Conservation (phyloP, 805 yeast genomes). For the Jamesozyma rosinii region DNA sequence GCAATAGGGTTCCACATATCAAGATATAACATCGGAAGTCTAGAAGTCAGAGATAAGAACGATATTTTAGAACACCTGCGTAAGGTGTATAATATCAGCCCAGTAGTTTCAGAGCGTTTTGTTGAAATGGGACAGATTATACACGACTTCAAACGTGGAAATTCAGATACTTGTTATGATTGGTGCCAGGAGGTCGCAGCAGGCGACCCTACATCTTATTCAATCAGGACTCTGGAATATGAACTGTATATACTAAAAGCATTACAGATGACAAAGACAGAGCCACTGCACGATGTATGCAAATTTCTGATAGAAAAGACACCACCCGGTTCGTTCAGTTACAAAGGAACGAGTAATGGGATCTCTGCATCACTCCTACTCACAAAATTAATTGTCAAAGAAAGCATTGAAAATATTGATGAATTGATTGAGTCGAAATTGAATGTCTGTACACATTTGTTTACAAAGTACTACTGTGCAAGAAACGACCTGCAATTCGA, state of each 20-base stretch:
- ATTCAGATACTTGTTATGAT: slow-evolving; percentile 38
- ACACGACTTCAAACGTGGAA: slow-evolving; percentile 28
- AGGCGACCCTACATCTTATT: background rate
- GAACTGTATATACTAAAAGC: slow-evolving; percentile 20
- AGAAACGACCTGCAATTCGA: slow-evolving; percentile 41
- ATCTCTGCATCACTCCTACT: slow-evolving; percentile 36
- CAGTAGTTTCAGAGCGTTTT: slow-evolving; percentile 31
- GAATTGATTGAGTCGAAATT: slow-evolving; percentile 18
- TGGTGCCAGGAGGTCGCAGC: slow-evolving; percentile 33
- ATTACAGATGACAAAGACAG: slow-evolving; percentile 10
- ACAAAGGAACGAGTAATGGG: slow-evolving; percentile 22
- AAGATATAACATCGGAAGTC: slow-evolving; percentile 38
- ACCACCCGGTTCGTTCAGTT: slow-evolving; percentile 31
- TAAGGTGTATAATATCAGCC: slow-evolving; percentile 25
- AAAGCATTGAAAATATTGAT: slow-evolving; percentile 13
- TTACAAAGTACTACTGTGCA: slow-evolving; percentile 44
- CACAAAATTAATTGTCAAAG: slow-evolving; percentile 27
- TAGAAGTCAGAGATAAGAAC: slow-evolving; percentile 22
- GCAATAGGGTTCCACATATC: slow-evolving; percentile 41
- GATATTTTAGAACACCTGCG: slow-evolving; percentile 25
- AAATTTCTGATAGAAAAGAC: slow-evolving; percentile 31
- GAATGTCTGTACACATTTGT: slow-evolving; percentile 24
- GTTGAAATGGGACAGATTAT: slow-evolving; percentile 37
- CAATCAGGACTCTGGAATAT: slow-evolving; percentile 10
- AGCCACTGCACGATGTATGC: slow-evolving; percentile 29